Evolutionary conservation across 23 red algal species (phyloP), one percentile per base, ranked within the genome.

Genomic region (Gracilaria gracilis): DNA sequence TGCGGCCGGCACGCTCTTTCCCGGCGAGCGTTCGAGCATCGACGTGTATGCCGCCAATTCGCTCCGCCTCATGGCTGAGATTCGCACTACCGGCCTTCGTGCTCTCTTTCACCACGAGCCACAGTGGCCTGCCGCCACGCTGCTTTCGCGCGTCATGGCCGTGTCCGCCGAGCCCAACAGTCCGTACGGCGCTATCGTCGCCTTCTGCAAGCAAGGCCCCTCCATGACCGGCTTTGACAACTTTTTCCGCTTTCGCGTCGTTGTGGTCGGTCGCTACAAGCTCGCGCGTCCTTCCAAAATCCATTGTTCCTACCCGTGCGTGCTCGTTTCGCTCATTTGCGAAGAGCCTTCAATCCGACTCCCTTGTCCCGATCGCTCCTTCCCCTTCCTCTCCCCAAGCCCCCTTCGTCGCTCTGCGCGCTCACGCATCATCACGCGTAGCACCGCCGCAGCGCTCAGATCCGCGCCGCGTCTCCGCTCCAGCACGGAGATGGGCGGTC

Each of bases 61-160:
- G 51, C 55, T 81, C 49, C 77, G 57, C 27, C 77, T 81, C 34
- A 59, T 81, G 49, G 77, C 77, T 17, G 77, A 81, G 13, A 81
- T 81, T 49, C 49, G 51, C 49, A 59, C 77, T 1, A 58, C 77
- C 55, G 77, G 77, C 33, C 77, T 81, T 42, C 77, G 77, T 48
- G 27, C 77, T 31, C 32, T 39, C 2, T 25, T 61, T 13, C 77
- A 81, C 21, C 13, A 55, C 34, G 51, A 57, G 28, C 77, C 77
- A 20, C 77, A 81, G 36, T 81, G 77, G 77, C 77, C 77, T 81
- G 17, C 32, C 27, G 51, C 51, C 51, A 81, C 77, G 13, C 55
- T 81, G 36, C 55, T 81, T 24, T 49, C 51, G 25, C 77, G 77
- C 25, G 34, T 61, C 49, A 61, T 81, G 7, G 77, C 77, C 55